Percentiles rank a stretch among this genome's conserved stretches.
Conservation (phyloP, 1,284 basidiomycete species). For the Polyporus tsugae region DNA sequence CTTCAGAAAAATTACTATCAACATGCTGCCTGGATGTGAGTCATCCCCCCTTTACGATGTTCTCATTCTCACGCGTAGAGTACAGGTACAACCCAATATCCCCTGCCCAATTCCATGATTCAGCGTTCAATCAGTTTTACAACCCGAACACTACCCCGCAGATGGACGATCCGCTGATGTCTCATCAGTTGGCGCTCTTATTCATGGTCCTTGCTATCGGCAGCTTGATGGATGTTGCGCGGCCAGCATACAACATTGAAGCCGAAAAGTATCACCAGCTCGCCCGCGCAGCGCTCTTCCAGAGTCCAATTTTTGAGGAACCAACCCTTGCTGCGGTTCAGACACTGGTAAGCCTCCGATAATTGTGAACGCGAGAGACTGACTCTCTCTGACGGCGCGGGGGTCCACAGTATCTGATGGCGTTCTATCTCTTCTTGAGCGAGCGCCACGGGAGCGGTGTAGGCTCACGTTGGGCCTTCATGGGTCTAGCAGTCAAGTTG, state of each 20-base stretch:
- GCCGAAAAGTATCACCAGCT: conserved; percentile 83
- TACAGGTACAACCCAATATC: conserved; percentile 78
- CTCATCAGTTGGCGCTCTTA: conserved; percentile 74
- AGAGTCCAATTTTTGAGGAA: conserved; percentile 75
- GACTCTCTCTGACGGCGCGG: conserved; percentile 6
- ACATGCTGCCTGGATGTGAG: conserved; percentile 81
- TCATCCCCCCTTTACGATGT: conserved; percentile 8
- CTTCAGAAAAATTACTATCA: conserved; percentile 71
- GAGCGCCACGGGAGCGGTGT: conserved; percentile 77
- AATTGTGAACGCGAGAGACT: not conserved
- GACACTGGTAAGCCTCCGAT: conserved; percentile 59
- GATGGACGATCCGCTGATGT: conserved; percentile 63
- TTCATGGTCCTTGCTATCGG: conserved; percentile 83
- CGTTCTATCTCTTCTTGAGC: conserved; percentile 77
- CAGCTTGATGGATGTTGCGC: conserved; percentile 69
- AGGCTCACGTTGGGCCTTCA: conserved; percentile 79
- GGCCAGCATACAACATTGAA: conserved; percentile 74
- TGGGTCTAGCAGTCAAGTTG: conserved; percentile 80
- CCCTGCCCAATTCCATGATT: conserved; percentile 68
- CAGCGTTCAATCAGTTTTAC: conserved; percentile 72
- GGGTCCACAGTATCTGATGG: conserved; percentile 70
- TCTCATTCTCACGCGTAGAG: conserved; percentile 11
- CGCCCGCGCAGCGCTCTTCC: conserved; percentile 75
- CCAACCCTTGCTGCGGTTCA: conserved; percentile 79
- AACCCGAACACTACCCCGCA: conserved; percentile 53